These are phyloP conservation scores for Gastrolobium bilobum DNA, from an alignment of 306 rosid species.

Conservation along the genomic window DNA sequence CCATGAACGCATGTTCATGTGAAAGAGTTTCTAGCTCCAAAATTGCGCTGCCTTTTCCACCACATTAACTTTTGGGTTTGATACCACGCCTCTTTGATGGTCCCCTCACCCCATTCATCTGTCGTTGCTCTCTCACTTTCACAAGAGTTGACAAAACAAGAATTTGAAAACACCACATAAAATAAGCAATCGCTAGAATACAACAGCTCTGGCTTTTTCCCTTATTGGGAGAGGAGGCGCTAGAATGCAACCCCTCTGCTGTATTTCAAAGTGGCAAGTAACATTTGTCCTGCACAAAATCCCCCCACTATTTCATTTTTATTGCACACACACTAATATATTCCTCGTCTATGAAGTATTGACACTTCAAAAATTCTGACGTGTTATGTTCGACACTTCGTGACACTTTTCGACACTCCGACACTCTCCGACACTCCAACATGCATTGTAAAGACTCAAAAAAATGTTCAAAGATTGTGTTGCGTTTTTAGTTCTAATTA, in stretches of 20 bases:
- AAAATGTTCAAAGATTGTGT: too few relatives aligned
- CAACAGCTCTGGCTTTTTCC: conserved; percentile 44
- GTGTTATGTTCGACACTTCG: too few relatives aligned
- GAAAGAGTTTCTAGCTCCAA: conserved; percentile 30
- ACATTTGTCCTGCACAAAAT: too few relatives aligned
- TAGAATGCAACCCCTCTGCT: neutral
- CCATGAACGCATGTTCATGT: conserved; percentile 23
- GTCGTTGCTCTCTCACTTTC: conserved; percentile 47
- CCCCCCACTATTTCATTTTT: too few relatives aligned
- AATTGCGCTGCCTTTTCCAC: conserved; percentile 45
- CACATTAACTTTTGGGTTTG: conserved; percentile 45
- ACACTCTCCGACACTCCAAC: too few relatives aligned
- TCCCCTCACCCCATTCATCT: conserved; percentile 39
- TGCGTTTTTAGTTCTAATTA: too few relatives aligned
- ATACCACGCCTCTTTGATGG: conserved; percentile 27
- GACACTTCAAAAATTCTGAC: too few relatives aligned
- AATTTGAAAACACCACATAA: conserved; percentile 43
- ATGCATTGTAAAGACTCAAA: too few relatives aligned
- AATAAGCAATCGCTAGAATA: conserved; percentile 49
- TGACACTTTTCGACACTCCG: too few relatives aligned
- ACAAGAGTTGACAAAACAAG: conserved; percentile 54
- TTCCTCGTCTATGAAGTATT: too few relatives aligned
- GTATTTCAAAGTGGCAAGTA: conserved; percentile 11
- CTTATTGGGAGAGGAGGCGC: conserved; percentile 40
- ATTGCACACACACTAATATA: too few relatives aligned